Percentiles rank a stretch among this genome's conserved stretches.
Conservation (phyloP, 176 grass and related monocot genomes). For the Carex scoparia region DNA sequence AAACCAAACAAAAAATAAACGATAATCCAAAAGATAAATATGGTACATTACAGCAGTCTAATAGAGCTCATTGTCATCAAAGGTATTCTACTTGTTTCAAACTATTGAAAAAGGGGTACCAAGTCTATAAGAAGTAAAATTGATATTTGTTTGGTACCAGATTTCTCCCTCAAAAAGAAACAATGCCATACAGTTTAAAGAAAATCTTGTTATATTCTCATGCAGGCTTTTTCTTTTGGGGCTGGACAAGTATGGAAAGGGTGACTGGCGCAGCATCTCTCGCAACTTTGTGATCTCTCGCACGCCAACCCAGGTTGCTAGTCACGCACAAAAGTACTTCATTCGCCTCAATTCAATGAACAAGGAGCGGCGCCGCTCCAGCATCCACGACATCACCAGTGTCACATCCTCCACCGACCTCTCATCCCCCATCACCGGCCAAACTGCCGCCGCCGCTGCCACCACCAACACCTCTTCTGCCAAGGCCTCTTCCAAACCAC, state of each 20-base stretch:
- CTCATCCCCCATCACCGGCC: conserved; percentile 57
- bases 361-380: conserved; percentile 78
- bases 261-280: conserved; percentile 96
- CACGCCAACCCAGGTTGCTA: conserved; percentile 91
- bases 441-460: conserved; percentile 35
- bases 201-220: conserved; percentile 19
- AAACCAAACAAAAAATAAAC: neutral
- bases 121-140: neutral
- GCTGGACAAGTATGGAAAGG: conserved; percentile 94
- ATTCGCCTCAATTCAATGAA: conserved; percentile 89
- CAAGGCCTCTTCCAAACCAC: conserved; percentile 45
- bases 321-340: conserved; percentile 95
- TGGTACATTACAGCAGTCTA: too few relatives aligned
- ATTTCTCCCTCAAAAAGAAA: neutral
- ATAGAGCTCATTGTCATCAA: neutral
- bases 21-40: neutral
- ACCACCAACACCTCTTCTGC: conserved; percentile 37
- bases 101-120: neutral
- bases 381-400: conserved; percentile 95
- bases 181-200: neutral
- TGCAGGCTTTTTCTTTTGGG: conserved; percentile 87
- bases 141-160: neutral
- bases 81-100: neutral
- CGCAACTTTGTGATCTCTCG: conserved; percentile 97
- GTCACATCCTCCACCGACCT: conserved; percentile 15